A percentile compares a stretch with the other conserved stretches of the same genome.
phyloP scores from a whole-genome alignment of 805 yeast species.

The Candida chilensis region DNA sequence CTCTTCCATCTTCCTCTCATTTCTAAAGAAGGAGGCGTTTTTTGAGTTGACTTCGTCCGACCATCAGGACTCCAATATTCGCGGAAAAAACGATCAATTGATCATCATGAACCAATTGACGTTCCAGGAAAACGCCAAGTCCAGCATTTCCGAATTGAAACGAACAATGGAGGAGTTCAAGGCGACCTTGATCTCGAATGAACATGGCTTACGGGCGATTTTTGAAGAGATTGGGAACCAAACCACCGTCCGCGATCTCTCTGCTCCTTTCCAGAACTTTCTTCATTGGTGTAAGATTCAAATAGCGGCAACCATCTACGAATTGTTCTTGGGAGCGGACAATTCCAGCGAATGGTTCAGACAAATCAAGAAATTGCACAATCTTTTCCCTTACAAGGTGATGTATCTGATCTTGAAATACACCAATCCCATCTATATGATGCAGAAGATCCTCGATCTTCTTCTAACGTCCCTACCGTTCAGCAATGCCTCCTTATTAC shows the following conservation, averaged over 20 bases:
- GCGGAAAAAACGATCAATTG: conserved; percentile 54
- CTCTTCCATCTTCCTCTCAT: conserved; percentile 41
- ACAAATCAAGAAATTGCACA: conserved; percentile 65
- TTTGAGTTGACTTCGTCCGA: conserved; percentile 30
- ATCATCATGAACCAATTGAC: conserved; percentile 51
- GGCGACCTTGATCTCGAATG: conserved; percentile 35
- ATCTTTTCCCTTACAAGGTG: conserved; percentile 70
- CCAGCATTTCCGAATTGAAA: conserved; percentile 44
- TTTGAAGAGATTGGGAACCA: conserved; percentile 60
- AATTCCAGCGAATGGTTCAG: conserved; percentile 67
- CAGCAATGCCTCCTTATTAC: conserved; percentile 51
- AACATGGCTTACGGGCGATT: conserved; percentile 48
- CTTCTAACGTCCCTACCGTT: conserved; percentile 67
- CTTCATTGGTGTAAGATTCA: conserved; percentile 80
- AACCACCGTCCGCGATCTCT: conserved; percentile 41
- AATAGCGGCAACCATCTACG: conserved; percentile 77
- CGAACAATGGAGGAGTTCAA: conserved; percentile 53
- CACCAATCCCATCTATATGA: conserved; percentile 82
- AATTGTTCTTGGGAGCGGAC: conserved; percentile 73
- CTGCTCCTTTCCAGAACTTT: conserved; percentile 61
- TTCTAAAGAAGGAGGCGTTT: conserved; percentile 35
- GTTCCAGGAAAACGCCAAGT: conserved; percentile 64
- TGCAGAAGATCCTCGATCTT: conserved; percentile 71
- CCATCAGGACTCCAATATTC: conserved; percentile 41
- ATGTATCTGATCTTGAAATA: conserved; percentile 69